Evolutionary conservation across 2,329 filamentous ascomycete genomes (phyloP).

Genomic region (Aspergillus costaricaensis): DNA sequence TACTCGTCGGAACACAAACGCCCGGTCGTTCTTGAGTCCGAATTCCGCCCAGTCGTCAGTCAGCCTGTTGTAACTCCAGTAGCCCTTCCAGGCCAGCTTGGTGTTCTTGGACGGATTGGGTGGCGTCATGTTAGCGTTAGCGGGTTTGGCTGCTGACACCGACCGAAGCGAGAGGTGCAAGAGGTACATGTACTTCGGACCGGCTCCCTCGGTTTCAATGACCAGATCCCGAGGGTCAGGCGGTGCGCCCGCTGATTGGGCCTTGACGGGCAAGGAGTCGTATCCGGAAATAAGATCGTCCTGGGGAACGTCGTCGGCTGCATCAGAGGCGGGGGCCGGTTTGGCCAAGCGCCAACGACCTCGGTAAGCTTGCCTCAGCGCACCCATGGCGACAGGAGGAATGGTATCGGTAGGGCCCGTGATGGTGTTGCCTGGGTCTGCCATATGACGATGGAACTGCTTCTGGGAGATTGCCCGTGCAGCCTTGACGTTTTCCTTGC

Average conservation of each 20-base stretch:
- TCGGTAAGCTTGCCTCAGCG: slow-evolving; percentile 69
- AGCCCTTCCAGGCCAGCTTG: slow-evolving; percentile 84
- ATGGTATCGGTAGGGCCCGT: slow-evolving; percentile 33
- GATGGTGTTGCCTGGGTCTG: slow-evolving; percentile 31
- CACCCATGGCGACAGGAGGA: slow-evolving; percentile 45
- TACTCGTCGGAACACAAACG: slow-evolving; percentile 64
- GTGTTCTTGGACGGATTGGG: slow-evolving; percentile 68
- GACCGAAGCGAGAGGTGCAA: slow-evolving; percentile 72
- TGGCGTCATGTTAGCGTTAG: slow-evolving; percentile 38
- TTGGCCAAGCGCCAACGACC: slow-evolving; percentile 68
- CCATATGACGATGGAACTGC: slow-evolving; percentile 43
- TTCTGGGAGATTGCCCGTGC: slow-evolving; percentile 35
- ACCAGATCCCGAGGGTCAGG: slow-evolving; percentile 62
- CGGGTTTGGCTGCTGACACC: slow-evolving; percentile 51
- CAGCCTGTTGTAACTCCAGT: slow-evolving; percentile 85
- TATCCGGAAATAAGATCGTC: slow-evolving; percentile 39
- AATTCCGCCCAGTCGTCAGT: slow-evolving; percentile 93
- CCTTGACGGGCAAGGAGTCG: slow-evolving; percentile 21
- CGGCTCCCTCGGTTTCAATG: slow-evolving; percentile 83
- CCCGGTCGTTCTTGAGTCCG: slow-evolving; percentile 60
- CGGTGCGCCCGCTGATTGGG: slow-evolving; percentile 17
- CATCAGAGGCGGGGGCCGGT: slow-evolving; percentile 35
- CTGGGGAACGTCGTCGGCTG: slow-evolving; percentile 17
- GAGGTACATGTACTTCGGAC: slow-evolving; percentile 76
- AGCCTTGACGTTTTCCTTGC: slow-evolving; percentile 63